A percentile compares a stretch with the other conserved stretches of the same genome.
Evolutionary conservation across 495 filamentous ascomycete genomes (phyloP).

Genomic region (Penicillium desertorum): DNA sequence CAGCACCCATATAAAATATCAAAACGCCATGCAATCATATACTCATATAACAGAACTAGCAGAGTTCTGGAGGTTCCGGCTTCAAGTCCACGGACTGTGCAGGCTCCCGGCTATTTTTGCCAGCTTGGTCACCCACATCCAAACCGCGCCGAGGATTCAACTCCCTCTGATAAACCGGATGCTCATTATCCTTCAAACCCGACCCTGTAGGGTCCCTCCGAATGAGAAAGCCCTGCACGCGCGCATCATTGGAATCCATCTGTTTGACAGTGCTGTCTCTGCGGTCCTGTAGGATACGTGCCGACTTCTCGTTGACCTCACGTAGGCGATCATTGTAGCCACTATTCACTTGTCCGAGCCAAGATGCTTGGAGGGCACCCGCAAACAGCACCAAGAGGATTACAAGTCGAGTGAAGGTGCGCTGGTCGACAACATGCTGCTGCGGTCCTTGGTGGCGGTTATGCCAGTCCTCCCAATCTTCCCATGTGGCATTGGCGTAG

Average conservation of each 20-base stretch:
- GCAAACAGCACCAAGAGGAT: conserved; percentile 65
- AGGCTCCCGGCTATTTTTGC: conserved; percentile 2
- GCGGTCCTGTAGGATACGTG: conserved; percentile 58
- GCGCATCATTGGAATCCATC: conserved; percentile 54
- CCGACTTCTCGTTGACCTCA: conserved; percentile 60
- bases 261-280: conserved; percentile 47
- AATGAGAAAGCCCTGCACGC: conserved; percentile 71
- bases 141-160: conserved; percentile 27
- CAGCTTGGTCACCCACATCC: not conserved
- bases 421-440: conserved; percentile 67
- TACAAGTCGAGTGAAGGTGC: conserved; percentile 68
- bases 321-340: conserved; percentile 62
- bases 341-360: conserved; percentile 57
- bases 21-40: not conserved
- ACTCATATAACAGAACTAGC: not conserved
- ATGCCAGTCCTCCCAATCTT: conserved; percentile 95
- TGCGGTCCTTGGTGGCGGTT: conserved; percentile 57
- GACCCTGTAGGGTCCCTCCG: conserved; percentile 58
- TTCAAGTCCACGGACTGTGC: not conserved
- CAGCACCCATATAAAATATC: conserved; percentile 4
- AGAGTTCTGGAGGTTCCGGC: not conserved
- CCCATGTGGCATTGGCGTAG: conserved; percentile 89
- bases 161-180: conserved; percentile 37
- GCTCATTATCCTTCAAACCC: conserved; percentile 46
- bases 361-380: conserved; percentile 63